Conservation (phyloP, 1,139 yeast genomes). For the Nakaseomyces kungkrabaensis region DNA sequence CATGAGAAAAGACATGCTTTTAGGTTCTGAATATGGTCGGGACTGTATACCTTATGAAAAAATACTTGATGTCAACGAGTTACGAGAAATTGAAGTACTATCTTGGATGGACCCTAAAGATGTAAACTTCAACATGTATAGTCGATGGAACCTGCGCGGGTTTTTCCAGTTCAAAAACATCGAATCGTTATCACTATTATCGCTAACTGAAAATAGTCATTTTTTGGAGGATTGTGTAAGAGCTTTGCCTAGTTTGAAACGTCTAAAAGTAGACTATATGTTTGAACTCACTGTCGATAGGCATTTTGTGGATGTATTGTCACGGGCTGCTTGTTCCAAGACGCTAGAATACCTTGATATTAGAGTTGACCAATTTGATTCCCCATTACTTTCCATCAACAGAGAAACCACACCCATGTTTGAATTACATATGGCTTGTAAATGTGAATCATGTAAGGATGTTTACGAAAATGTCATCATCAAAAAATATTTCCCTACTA, state of each 20-base stretch:
- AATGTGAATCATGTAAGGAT: constrained; percentile 20
- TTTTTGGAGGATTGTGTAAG: constrained; percentile 14
- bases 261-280: constrained; percentile 23
- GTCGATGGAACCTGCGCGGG: constrained; percentile 17
- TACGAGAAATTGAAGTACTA: constrained; percentile 19
- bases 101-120: constrained; percentile 24
- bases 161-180: constrained; percentile 16
- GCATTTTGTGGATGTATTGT: constrained; percentile 7
- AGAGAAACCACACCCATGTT: constrained; percentile 17
- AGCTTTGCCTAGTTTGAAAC: constrained; percentile 11
- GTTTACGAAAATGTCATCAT: constrained; percentile 17
- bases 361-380: constrained; percentile 15
- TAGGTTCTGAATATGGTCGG: neutral
- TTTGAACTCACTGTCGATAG: constrained; percentile 15
- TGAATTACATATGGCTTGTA: constrained; percentile 16
- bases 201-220: constrained; percentile 16
- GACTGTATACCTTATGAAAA: constrained; percentile 11
- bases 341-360: constrained; percentile 21
- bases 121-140: constrained; percentile 15
- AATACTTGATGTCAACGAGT: constrained; percentile 16
- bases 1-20: constrained; percentile 21
- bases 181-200: constrained; percentile 15
- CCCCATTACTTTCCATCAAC: constrained; percentile 15
- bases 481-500: constrained; percentile 19
- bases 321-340: constrained; percentile 11